Percentiles rank a stretch among this genome's conserved stretches.
phyloP scores from a whole-genome alignment of 2,329 filamentous ascomycete genomes.

The Sphaerulina vaccinii region DNA sequence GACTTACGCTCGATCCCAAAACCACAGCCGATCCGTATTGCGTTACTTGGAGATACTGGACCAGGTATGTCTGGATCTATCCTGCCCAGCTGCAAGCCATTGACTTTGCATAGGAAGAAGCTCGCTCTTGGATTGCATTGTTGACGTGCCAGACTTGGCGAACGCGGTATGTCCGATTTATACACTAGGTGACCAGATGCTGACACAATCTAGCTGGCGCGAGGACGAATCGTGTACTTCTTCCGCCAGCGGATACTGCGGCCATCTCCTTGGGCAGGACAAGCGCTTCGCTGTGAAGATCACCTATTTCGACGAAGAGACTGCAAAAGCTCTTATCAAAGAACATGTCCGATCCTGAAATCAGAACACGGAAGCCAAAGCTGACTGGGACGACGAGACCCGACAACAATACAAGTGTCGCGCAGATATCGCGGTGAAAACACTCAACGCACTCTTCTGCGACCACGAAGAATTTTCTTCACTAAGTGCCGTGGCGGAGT shows the following conservation, averaged over 20 bases:
- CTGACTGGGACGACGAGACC: slow-evolving; percentile 21
- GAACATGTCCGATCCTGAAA: slow-evolving; percentile 17
- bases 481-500: neutral
- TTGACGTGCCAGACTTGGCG: slow-evolving; percentile 23
- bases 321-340: slow-evolving; percentile 12
- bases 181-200: neutral
- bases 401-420: slow-evolving; percentile 7
- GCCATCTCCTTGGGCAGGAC: slow-evolving; percentile 12
- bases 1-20: neutral
- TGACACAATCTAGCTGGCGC: slow-evolving; percentile 3
- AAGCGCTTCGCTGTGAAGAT: slow-evolving; percentile 20
- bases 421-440: slow-evolving; percentile 14
- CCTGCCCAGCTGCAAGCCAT: too few relatives aligned
- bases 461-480: slow-evolving; percentile 9
- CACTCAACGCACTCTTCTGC: slow-evolving; percentile 23
- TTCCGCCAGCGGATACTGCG: slow-evolving; percentile 19
- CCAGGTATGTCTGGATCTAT: neutral
- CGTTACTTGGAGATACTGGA: slow-evolving; percentile 20
- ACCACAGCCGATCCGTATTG: slow-evolving; percentile 13
- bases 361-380: slow-evolving; percentile 10
- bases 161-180: slow-evolving; percentile 14
- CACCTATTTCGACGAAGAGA: slow-evolving; percentile 16
- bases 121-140: slow-evolving; percentile 28
- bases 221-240: slow-evolving; percentile 23
- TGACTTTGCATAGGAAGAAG: slow-evolving; percentile 25